Percentiles rank a stretch among this genome's conserved stretches.
phyloP scores from a whole-genome alignment of 225 moss, liverwort and hornwort species.

The Pseudoscleropodium purum region DNA sequence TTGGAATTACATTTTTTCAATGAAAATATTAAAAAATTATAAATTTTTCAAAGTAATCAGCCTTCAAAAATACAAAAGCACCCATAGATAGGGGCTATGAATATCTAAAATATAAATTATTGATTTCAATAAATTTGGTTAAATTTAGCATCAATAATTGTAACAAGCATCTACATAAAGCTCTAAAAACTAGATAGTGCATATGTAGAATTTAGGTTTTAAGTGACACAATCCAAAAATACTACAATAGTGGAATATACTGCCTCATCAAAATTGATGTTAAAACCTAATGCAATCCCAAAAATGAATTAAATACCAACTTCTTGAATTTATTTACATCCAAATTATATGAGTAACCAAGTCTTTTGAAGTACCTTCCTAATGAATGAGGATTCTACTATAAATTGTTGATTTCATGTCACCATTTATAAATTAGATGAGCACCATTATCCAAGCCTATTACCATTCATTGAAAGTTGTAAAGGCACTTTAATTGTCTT shows the following conservation, averaged over 20 bases:
- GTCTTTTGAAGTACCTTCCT: not conserved
- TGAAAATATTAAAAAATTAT: not conserved
- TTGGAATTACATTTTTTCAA: not conserved
- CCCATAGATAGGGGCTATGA: too few species aligned
- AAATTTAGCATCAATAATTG: not conserved
- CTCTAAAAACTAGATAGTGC: not conserved
- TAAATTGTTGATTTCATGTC: not conserved
- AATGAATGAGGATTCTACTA: not conserved
- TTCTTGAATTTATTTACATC: not conserved
- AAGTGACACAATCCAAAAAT: fast-evolving
- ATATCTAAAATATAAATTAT: not conserved
- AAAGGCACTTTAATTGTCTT: too few species aligned
- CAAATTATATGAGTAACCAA: not conserved
- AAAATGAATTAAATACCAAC: not conserved
- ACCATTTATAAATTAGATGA: not conserved
- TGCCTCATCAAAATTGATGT: not conserved
- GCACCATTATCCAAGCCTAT: not conserved
- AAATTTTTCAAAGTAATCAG: not conserved
- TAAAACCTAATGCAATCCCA: not conserved
- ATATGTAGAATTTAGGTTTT: not conserved
- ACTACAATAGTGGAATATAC: not conserved
- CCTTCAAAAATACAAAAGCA: not conserved
- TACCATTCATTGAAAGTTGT: not conserved
- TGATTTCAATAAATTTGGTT: fast-evolving
- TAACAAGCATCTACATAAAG: fast-evolving